These are phyloP conservation scores for Euphrasia arctica DNA, from an alignment of 305 asterid genomes.

Conservation along the genomic window DNA sequence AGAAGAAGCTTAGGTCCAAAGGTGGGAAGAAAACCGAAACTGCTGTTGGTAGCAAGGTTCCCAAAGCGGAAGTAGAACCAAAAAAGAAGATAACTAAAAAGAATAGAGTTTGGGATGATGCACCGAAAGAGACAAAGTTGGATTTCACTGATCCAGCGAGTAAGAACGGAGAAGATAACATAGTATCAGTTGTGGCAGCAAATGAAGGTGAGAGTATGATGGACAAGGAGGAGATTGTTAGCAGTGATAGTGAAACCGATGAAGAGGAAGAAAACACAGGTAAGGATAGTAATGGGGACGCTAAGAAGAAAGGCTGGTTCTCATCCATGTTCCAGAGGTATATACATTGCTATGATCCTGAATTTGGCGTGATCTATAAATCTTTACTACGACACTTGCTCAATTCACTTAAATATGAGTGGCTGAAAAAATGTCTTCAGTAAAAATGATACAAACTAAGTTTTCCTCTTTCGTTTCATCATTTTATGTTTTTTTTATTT, in stretches of 20 bases:
- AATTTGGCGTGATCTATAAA: not conserved
- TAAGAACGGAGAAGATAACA: slow-evolving; percentile 66
- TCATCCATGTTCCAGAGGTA: slow-evolving; percentile 61
- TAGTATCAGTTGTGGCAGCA: slow-evolving; percentile 33
- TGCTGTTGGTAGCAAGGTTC: slow-evolving; percentile 45
- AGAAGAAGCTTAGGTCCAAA: slow-evolving; percentile 62
- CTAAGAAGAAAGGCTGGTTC: not conserved
- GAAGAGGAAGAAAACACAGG: slow-evolving; percentile 54
- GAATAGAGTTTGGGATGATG: slow-evolving; percentile 72
- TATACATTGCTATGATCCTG: not conserved
- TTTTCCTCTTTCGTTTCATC: no score
- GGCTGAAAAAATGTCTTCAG: no score
- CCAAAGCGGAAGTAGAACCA: slow-evolving; percentile 48
- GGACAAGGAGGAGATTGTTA: slow-evolving; percentile 83
- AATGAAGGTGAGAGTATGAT: slow-evolving; percentile 88
- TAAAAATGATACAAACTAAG: no score
- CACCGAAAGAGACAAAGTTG: slow-evolving; percentile 36
- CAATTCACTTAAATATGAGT: no score
- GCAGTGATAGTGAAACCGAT: slow-evolving; percentile 64
- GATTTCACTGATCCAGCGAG: slow-evolving; percentile 80
- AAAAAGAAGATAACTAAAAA: slow-evolving; percentile 54
- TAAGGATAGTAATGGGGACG: slow-evolving; percentile 35
- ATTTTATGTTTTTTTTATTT: no score
- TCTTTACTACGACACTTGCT: not conserved
- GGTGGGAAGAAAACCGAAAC: slow-evolving; percentile 62